Evolutionary conservation across 805 yeast genomes (phyloP).

Genomic region (Pichia gijzeniarum): DNA sequence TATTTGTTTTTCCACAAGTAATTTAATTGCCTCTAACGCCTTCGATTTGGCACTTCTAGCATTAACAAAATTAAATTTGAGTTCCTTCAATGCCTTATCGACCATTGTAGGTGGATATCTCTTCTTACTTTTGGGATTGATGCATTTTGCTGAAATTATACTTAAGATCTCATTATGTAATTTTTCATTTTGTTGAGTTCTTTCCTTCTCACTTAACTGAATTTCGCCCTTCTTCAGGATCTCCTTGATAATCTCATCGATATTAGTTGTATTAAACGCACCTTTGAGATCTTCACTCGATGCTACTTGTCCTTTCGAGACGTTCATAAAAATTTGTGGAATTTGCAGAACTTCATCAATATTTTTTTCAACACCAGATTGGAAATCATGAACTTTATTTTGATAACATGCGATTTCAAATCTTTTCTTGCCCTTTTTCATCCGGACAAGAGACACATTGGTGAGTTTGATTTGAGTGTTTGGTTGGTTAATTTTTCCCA

Average conservation of each 20-base stretch:
- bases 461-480: conserved; percentile 83
- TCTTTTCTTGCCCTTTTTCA: conserved; percentile 85
- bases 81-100: conserved; percentile 71
- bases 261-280: conserved; percentile 70
- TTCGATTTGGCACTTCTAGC: conserved; percentile 61
- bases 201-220: conserved; percentile 89
- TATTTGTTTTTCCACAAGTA: conserved; percentile 68
- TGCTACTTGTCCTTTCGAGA: conserved; percentile 91
- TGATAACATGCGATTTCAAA: conserved; percentile 96
- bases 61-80: conserved; percentile 73
- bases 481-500: conserved; percentile 71
- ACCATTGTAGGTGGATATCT: conserved; percentile 94
- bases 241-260: conserved; percentile 68
- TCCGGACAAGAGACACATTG: conserved; percentile 86
- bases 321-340: conserved; percentile 89
- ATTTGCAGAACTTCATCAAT: conserved; percentile 93
- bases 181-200: conserved; percentile 60
- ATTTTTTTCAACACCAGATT: conserved; percentile 84
- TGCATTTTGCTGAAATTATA: conserved; percentile 81
- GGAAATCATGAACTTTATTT: conserved; percentile 94
- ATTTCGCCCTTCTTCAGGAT: conserved; percentile 89
- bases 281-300: conserved; percentile 72
- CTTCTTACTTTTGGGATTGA: conserved; percentile 82
- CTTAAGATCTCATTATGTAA: conserved; percentile 66
- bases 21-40: conserved; percentile 85